Evolutionary conservation across 768 basidiomycete species (phyloP).

Genomic region (Daedaleopsis sinensis): DNA sequence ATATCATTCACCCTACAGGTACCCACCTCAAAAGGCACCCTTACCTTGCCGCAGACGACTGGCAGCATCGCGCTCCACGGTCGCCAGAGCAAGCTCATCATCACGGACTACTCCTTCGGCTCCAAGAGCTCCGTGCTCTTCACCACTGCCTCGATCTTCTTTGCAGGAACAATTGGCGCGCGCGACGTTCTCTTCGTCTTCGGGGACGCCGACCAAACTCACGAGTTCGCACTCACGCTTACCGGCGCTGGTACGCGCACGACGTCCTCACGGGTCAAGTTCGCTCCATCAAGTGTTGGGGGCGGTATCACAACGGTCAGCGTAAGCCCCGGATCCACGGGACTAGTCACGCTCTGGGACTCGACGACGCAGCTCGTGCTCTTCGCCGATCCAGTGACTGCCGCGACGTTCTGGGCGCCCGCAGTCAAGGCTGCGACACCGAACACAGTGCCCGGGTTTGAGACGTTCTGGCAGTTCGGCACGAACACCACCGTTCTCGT

Average conservation of each 20-base stretch:
- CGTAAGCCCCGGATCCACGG: conserved; percentile 56
- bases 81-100: conserved; percentile 71
- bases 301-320: conserved; percentile 47
- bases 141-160: conserved; percentile 75
- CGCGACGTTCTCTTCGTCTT: conserved; percentile 45
- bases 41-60: conserved; percentile 60
- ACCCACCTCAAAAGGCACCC: conserved; percentile 49
- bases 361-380: conserved; percentile 68
- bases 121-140: conserved; percentile 52
- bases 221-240: conserved; percentile 37
- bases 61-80: conserved; percentile 64
- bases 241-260: conserved; percentile 10
- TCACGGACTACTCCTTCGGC: conserved; percentile 77
- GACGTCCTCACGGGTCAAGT: conserved; percentile 26
- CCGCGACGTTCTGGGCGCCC: conserved; percentile 78
- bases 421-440: conserved; percentile 44
- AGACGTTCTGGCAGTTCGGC: conserved; percentile 72
- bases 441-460: conserved; percentile 30
- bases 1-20: conserved; percentile 65
- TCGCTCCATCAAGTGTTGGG: conserved; percentile 25
- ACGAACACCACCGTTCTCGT: conserved; percentile 67
- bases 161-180: conserved; percentile 49
- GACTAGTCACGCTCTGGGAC: conserved; percentile 67
- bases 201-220: conserved; percentile 35
- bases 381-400: conserved; percentile 66